Base-by-base conservation (phyloP, 805 yeast genomes). In the Pichia eremophila region DNA sequence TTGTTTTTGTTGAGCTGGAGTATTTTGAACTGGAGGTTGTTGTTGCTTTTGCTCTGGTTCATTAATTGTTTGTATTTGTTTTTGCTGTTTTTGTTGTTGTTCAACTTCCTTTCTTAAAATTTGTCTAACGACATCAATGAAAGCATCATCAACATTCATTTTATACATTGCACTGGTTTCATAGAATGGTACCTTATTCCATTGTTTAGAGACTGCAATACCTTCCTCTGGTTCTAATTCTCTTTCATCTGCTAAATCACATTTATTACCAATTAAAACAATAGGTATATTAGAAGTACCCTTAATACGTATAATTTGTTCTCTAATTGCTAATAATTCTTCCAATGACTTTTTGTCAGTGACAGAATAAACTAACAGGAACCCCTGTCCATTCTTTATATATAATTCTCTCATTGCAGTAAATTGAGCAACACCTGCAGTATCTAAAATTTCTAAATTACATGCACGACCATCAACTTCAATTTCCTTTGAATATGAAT, bases 391-490 rank as follows among this genome's bases (percentile, higher is more conserved):
- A 43, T 88, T 81, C 56, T 87, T 86, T 60, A 85, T 85, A 61
- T 85, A 85, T 43, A 85, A 65, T 61, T 90, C 96, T 54, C 97
- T 71, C 96, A 91, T 88, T 10, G 96, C 96, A 0, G 95, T 86
- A 70, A 88, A 91, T 67, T 90, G 97, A 22, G 96, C 81, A 31
- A 77, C 79, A 31, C 83, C 83, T 0, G 83, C 83, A 3, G 83
- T 77, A 57, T 77, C 83, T 52, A 77, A 67, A 44, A 85, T 81
- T 66, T 91, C 96, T 56, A 91, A 71, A 54, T 85, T 86, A 60
- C 93, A 86, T 5, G 87, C 81, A 54, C 91, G 77, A 34, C 89
- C 95, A 63, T 91, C 96, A 35, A 91, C 81, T 58, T 83, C 89
- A 49, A 88, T 79, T 55, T 86, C 90, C 61, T 88, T 90, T 42